Evolutionary conservation across 345 rosid genomes (phyloP), one percentile per base, ranked within the genome.

Genomic region (Capsella bursapastoris): DNA sequence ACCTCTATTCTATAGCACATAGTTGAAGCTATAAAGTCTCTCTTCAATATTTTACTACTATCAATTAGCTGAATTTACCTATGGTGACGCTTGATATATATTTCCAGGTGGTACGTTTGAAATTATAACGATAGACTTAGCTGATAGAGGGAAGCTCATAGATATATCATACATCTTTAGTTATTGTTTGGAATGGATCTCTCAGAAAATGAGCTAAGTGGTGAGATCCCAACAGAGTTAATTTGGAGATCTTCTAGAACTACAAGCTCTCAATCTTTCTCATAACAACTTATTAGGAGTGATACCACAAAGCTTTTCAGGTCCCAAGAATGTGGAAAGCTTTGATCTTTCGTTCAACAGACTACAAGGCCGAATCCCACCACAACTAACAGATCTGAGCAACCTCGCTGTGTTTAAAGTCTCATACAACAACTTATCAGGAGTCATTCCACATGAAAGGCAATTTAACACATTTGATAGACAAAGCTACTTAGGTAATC

Each of bases 281-380:
- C 32, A 31, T 5, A 31, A 31, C 22, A 22, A 22, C 22, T 22
- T 22, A 22, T 22, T 22, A 22, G 22, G 22, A 22, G 22, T 22
- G 22, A 22, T 84, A 48, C 90, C 86, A 9, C 0, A 3, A 4
- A 76, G 70, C 0, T 59, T 84, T 34, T 76, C 82, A 32, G 55
- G 70, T 11, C 11, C 81, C 2, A 32, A 11, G 1, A 11, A 78
- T 0, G 2, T 84, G 3, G 85, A 84, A 55, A 81, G 83, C 13
- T 62, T 84, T 45, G 84, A 80, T 57, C 62, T 75, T 43, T 85
- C 83, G 1, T 59, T 61, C 58, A 81, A 82, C 57, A 49, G n/a
- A 49, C 2, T 49, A 50, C 47, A 65, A 32, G 58, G 47, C 1
- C 18, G 1, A 7, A 66, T 66, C 45, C 70, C 70, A 4, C 0